phyloP scores from a whole-genome alignment of 164 flowering plant species.

The Aristolochia californica region DNA sequence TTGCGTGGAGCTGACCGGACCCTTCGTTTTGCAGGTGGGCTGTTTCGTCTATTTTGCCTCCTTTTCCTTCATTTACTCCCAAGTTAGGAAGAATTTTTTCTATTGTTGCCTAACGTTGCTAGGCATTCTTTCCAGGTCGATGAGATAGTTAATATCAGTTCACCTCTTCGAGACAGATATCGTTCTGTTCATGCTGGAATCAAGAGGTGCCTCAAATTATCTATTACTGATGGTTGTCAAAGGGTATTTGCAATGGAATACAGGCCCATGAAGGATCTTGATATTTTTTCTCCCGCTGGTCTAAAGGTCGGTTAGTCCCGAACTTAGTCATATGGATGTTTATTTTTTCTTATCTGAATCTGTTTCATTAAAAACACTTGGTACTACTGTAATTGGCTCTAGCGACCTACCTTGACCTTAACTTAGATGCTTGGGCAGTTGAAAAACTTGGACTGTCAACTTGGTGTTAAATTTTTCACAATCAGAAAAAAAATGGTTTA shows the following conservation, averaged over 20 bases:
- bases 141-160: constrained; percentile 70
- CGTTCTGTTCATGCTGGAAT: constrained; percentile 52
- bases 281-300: constrained; percentile 73
- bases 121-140: constrained; percentile 51
- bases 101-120: not conserved
- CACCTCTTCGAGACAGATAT: constrained; percentile 64
- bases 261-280: constrained; percentile 71
- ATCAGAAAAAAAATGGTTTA: too few relatives aligned
- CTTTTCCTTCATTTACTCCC: not conserved
- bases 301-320: constrained; percentile 43
- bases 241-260: constrained; percentile 93
- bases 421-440: too few relatives aligned
- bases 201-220: constrained; percentile 85
- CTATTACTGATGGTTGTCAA: constrained; percentile 92
- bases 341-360: not conserved
- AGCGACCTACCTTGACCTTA: too few relatives aligned
- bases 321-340: not conserved
- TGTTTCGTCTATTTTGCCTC: not conserved
- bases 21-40: constrained; percentile 75
- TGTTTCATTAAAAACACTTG: not conserved
- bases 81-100: too few relatives aligned
- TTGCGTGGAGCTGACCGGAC: constrained; percentile 67
- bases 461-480: too few relatives aligned
- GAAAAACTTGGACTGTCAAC: too few relatives aligned
- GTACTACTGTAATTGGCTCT: too few relatives aligned